Evolutionary conservation across 228 moss, liverwort and hornwort species (phyloP).

Genomic region (Sphagnum fallax): DNA sequence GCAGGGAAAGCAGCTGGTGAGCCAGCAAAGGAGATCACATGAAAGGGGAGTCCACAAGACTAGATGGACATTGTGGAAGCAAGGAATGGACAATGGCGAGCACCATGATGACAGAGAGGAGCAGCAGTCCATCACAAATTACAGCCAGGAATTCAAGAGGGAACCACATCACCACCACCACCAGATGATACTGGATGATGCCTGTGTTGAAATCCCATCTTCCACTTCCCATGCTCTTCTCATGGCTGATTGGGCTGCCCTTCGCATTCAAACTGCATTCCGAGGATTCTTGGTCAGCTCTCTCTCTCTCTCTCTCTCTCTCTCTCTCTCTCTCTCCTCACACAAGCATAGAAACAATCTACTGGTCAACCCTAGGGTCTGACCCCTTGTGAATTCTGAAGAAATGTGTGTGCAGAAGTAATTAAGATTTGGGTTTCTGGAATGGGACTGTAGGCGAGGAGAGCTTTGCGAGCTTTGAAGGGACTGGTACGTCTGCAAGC

Average conservation of each 20-base stretch:
- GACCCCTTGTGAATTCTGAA: background rate
- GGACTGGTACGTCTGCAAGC: conserved; percentile 61
- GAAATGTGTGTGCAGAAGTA: background rate
- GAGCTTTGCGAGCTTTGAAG: conserved; percentile 53
- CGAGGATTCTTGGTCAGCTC: conserved; percentile 42
- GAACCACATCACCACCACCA: conserved; percentile 15
- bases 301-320: too few relatives aligned
- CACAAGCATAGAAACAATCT: background rate
- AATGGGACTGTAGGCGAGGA: conserved; percentile 27
- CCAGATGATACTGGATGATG: conserved; percentile 32
- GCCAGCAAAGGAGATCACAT: conserved; percentile 21
- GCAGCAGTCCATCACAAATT: conserved; percentile 29
- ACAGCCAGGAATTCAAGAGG: conserved; percentile 60
- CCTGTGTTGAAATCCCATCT: conserved; percentile 24
- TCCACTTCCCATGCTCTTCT: conserved; percentile 38
- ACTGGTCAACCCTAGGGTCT: background rate
- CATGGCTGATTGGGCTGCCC: conserved; percentile 58
- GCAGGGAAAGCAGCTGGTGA: background rate
- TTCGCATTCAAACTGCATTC: conserved; percentile 60
- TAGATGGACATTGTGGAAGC: conserved; percentile 51
- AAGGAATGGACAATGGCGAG: conserved; percentile 28
- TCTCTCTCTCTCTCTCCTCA: background rate
- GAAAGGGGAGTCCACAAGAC: conserved; percentile 37
- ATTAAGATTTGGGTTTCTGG: background rate
- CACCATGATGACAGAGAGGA: conserved; percentile 31